Evolutionary conservation across 2,329 filamentous ascomycete species (phyloP).

Genomic region (Ceratocystis cacaofunesta): DNA sequence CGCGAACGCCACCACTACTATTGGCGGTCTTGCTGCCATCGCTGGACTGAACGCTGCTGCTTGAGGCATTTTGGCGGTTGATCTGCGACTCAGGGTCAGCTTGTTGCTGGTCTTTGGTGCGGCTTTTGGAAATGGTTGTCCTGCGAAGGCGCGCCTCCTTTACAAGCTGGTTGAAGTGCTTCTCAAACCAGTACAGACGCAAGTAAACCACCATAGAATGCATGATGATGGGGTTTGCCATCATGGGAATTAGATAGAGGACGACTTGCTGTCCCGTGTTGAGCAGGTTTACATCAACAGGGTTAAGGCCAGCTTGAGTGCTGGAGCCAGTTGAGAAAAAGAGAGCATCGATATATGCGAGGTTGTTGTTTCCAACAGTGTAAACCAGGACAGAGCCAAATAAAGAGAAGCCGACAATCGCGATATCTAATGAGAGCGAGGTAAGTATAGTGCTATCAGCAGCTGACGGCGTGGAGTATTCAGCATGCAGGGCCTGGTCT

Average conservation of each 20-base stretch:
- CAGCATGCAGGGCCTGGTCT: no score
- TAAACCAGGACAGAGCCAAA: conserved; percentile 66
- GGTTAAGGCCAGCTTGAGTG: conserved; percentile 88
- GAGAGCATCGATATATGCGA: conserved; percentile 74
- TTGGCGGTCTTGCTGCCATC: neutral
- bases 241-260: conserved; percentile 54
- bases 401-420: conserved; percentile 60
- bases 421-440: conserved; percentile 44
- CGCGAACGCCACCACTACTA: conserved; percentile 42
- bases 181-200: conserved; percentile 95
- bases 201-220: conserved; percentile 80
- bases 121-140: conserved; percentile 45
- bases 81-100: conserved; percentile 18
- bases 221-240: conserved; percentile 72
- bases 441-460: neutral
- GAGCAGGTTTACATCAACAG: conserved; percentile 51
- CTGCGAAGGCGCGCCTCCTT: conserved; percentile 54
- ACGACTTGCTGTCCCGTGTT: conserved; percentile 60
- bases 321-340: conserved; percentile 75
- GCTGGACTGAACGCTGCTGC: conserved; percentile 2
- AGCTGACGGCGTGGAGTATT: no score
- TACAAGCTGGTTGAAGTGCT: conserved; percentile 75
- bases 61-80: conserved; percentile 17
- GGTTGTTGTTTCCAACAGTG: conserved; percentile 37
- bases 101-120: conserved; percentile 22